Conservation (phyloP, 192 early-diverging fungal genomes). For the Coemansia sp. region DNA sequence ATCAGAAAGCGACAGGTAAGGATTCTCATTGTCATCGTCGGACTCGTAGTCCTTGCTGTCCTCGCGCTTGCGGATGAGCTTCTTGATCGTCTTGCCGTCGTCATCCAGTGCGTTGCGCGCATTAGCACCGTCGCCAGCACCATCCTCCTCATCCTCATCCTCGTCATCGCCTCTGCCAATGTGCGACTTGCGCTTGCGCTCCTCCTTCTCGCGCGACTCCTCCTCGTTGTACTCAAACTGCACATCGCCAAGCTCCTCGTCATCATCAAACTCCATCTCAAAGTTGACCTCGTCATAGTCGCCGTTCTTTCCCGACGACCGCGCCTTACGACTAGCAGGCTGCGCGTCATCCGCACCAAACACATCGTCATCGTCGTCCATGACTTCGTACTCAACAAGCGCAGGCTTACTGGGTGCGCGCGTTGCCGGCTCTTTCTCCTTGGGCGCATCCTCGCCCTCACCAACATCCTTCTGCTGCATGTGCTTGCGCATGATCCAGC, state of each 20-base stretch:
- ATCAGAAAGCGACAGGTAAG: conserved; percentile 46
- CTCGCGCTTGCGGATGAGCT: conserved; percentile 65
- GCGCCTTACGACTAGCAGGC: conserved; percentile 18
- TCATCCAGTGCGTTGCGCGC: conserved; percentile 31
- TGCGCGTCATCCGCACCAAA: conserved; percentile 46
- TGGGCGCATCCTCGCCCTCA: conserved; percentile 10
- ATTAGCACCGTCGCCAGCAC: not conserved
- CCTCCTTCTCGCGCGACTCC: conserved; percentile 60
- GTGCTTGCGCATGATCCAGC: conserved; percentile 59
- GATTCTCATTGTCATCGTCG: conserved; percentile 44
- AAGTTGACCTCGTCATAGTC: conserved; percentile 75
- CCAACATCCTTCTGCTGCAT: conserved; percentile 42
- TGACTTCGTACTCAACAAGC: conserved; percentile 57
- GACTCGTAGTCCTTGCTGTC: conserved; percentile 49
- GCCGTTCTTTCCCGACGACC: conserved; percentile 47
- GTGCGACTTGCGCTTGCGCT: conserved; percentile 39
- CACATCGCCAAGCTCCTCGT: conserved; percentile 73
- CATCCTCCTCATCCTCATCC: conserved; percentile 47
- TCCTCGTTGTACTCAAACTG: conserved; percentile 67
- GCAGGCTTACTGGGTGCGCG: conserved; percentile 4
- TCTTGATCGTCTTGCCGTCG: conserved; percentile 59
- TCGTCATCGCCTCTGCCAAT: conserved; percentile 26
- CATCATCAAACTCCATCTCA: conserved; percentile 80
- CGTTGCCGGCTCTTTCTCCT: conserved; percentile 37
- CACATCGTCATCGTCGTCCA: conserved; percentile 44